Base-by-base conservation (phyloP, 345 rosid genomes). In the Anacardium occidentale region DNA sequence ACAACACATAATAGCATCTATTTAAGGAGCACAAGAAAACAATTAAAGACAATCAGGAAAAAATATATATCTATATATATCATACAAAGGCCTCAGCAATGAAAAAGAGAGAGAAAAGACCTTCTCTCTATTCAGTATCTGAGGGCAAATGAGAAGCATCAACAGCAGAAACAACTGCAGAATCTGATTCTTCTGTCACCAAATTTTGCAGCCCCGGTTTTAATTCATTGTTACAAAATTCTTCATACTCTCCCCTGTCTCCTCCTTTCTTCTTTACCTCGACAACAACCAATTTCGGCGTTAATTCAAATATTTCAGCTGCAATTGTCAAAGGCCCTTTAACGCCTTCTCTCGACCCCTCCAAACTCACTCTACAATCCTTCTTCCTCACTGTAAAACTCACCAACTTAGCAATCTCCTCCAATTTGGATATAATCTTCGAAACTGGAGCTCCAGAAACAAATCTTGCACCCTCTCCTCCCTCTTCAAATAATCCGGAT, bases 201-300 rank as follows among this genome's bases (percentile, higher is more conserved):
- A 93, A 79, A 53, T 87, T 88, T 84, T 88, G 85, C 69, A 91
- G 70, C 40, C 88, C 92, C 6, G 96, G 97, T 83, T 74, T 88
- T 79, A 93, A 81, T 74, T 93, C 90, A 66, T 69, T 87, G 34
- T 83, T 77, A 68, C 89, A 90, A 45, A 93, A 93, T 20, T 91
- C 98, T 51, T 90, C 98, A 20, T 88, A 93, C 79, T 93, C 97
- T 66, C 82, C 88, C 79, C 45, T 86, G 44, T 91, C 85, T 17
- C 98, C 98, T 48, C 94, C 91, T 83, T 87, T 91, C 89, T 88
- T 91, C 90, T 84, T 93, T 50, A 91, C 89, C 79, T 93, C 96
- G 72, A 93, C 88, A 40, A 93, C 89, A 60, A 86, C 92, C 82
- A 93, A 82, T 18, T 75, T 64, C 24, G 92, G 76, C 13, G 91